Percentiles rank a stretch among this genome's conserved stretches.
Evolutionary conservation across 1,284 basidiomycete species (phyloP).

Genomic region (Meira miltonrushii): DNA sequence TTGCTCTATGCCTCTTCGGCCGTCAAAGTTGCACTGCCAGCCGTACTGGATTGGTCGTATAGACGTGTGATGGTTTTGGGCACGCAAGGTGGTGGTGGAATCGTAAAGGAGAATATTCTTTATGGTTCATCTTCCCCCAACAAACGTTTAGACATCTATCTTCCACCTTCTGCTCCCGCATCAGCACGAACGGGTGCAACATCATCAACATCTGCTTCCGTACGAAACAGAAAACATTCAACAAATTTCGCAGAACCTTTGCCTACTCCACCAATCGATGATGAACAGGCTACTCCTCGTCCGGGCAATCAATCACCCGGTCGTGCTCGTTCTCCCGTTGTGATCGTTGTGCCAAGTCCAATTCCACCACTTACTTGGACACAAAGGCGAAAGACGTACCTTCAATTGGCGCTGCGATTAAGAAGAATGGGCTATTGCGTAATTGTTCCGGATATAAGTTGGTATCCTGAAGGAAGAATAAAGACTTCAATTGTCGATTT

Average conservation of each 20-base stretch:
- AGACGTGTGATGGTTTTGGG: conserved; percentile 47
- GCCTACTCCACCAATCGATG: neutral
- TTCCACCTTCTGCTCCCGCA: conserved; percentile 21
- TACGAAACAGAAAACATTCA: conserved; percentile 20
- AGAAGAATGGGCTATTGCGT: conserved; percentile 53
- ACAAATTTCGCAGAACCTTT: conserved; percentile 18
- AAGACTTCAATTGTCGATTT: conserved; percentile 49
- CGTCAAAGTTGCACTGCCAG: conserved; percentile 30
- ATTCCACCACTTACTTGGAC: conserved; percentile 40
- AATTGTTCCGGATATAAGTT: conserved; percentile 52
- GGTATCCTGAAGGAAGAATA: conserved; percentile 49
- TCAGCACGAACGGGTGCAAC: neutral
- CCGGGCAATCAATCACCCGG: neutral
- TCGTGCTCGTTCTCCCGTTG: conserved; percentile 38
- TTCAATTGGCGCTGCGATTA: conserved; percentile 51
- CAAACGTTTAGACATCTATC: conserved; percentile 45
- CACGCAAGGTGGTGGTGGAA: conserved; percentile 33
- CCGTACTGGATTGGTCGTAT: conserved; percentile 46
- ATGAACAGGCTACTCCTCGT: neutral
- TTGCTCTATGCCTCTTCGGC: conserved; percentile 36
- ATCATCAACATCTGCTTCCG: neutral
- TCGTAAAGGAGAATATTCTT: conserved; percentile 44
- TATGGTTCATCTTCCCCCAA: conserved; percentile 34
- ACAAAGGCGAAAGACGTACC: conserved; percentile 30
- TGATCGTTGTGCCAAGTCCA: conserved; percentile 51